Evolutionary conservation across 192 early-diverging fungal genomes (phyloP).

Genomic region (Dimargaris xerosporica): DNA sequence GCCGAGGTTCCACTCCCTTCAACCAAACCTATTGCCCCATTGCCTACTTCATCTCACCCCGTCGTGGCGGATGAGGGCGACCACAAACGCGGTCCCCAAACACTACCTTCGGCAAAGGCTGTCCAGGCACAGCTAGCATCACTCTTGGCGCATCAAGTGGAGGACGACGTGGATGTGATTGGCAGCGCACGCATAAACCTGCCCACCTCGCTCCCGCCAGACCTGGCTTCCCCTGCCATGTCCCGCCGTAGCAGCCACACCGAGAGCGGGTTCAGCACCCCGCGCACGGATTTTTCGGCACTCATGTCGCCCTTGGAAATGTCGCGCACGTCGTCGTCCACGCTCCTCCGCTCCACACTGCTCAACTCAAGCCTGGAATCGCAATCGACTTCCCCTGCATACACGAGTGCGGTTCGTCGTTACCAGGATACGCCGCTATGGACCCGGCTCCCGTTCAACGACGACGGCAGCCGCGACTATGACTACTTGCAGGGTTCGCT

Average conservation of each 20-base stretch:
- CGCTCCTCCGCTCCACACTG: neutral
- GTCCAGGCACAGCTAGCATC: conserved; percentile 6
- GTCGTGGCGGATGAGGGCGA: neutral
- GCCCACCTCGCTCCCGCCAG: too few species aligned
- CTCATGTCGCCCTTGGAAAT: conserved; percentile 4
- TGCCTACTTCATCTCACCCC: conserved; percentile 5
- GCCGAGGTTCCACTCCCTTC: neutral
- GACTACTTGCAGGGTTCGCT: neutral
- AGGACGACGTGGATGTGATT: neutral
- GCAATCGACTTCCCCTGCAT: neutral
- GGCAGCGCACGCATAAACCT: too few species aligned
- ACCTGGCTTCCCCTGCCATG: neutral
- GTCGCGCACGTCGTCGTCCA: neutral
- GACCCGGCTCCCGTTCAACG: too few species aligned
- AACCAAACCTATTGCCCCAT: conserved; percentile 12
- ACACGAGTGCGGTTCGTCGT: too few species aligned
- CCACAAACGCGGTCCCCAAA: neutral
- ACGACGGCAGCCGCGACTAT: too few species aligned
- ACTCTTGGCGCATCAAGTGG: conserved; percentile 3
- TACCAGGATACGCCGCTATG: too few species aligned
- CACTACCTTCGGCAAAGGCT: neutral
- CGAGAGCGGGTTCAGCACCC: neutral
- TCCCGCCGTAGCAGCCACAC: conserved; percentile 1
- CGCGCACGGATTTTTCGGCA: neutral
- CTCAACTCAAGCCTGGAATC: neutral